Evolutionary conservation across 352 stramenopile species (phyloP), one percentile per base, ranked within the genome.

Genomic region (Globisporangium emineosum): DNA sequence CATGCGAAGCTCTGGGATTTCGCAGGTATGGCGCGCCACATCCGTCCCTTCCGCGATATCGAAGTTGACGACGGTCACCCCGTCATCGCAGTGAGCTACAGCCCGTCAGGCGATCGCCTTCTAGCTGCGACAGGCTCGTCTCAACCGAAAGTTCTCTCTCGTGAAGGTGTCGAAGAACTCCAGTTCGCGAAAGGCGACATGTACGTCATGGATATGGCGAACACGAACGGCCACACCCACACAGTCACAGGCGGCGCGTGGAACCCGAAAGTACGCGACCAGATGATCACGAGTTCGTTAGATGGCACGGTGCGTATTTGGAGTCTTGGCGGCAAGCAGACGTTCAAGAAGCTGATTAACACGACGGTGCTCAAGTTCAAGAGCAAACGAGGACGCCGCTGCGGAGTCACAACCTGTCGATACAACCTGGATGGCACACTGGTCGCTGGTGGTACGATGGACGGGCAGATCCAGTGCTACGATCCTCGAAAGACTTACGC

Each of bases 1-100:
- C 78, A 91, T 52, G 77, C 89, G 0, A 95, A 95, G 66, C 67
- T 95, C 52, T 95, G 87, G 87, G 87, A 95, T 67, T 95, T 95
- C 29, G 87, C 85, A 3, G 87, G 87, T 40, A 95, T 95, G 87
- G 85, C 79, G 35, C 81, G 85, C 25, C 77, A 91, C 29, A 83
- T 95, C 12, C 79, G 81, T 57, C 80, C 86, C 12, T 95, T 95
- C 61, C 81, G 86, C 32, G 83, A 91, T 53, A 72, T 89, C 9
- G 87, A 95, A 58, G 81, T 88, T 7, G 85, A 95, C 19, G 87
- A 93, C 30, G 87, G 87, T 25, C 81, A 95, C 49, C 80, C 85
- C 7, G 67, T 95, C 59, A 70, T 95, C 3, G 83, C 84, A 10
- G 56, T 93, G 40, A 92, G 83, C 68, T 93, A 95, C 60, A 93